A percentile compares a stretch with the other conserved stretches of the same genome.
Conservation (phyloP, 139 green algal genomes). For the Coccomyxa sp. region DNA sequence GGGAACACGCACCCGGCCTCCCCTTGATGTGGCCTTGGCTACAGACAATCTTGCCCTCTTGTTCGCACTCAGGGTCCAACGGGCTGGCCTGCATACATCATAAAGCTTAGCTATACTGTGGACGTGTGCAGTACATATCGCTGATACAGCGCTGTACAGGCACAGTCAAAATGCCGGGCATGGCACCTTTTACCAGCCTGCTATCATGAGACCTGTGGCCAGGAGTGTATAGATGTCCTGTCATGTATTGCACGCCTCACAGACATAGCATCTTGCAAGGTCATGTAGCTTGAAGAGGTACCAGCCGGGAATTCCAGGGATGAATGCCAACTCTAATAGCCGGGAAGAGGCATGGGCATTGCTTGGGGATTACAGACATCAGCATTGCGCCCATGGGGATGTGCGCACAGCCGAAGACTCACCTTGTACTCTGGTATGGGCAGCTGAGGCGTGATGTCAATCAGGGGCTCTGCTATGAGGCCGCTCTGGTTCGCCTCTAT, state of each 20-base stretch:
- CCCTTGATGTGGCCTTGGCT: slow-evolving; percentile 79
- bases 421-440: slow-evolving; percentile 69
- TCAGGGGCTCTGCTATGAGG: slow-evolving; percentile 92
- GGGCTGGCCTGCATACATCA: slow-evolving; percentile 45
- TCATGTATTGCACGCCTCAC: too few species aligned
- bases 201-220: too few species aligned
- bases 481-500: slow-evolving; percentile 97
- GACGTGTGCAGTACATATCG: not conserved
- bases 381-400: too few species aligned
- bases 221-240: too few species aligned
- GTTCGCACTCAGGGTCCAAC: slow-evolving; percentile 69
- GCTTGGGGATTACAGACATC: too few species aligned
- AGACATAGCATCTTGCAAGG: too few species aligned
- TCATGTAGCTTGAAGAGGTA: too few species aligned
- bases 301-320: too few species aligned
- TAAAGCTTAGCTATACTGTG: not conserved
- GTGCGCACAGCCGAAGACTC: too few species aligned
- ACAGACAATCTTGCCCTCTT: slow-evolving; percentile 92
- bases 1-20: slow-evolving; percentile 70
- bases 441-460: slow-evolving; percentile 94
- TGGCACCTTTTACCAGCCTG: not conserved
- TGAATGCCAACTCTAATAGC: too few species aligned
- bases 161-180: not conserved
- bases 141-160: not conserved
- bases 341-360: too few species aligned